Evolutionary conservation across 2,329 filamentous ascomycete species (phyloP).

Genomic region (Fusarium goolgardi): DNA sequence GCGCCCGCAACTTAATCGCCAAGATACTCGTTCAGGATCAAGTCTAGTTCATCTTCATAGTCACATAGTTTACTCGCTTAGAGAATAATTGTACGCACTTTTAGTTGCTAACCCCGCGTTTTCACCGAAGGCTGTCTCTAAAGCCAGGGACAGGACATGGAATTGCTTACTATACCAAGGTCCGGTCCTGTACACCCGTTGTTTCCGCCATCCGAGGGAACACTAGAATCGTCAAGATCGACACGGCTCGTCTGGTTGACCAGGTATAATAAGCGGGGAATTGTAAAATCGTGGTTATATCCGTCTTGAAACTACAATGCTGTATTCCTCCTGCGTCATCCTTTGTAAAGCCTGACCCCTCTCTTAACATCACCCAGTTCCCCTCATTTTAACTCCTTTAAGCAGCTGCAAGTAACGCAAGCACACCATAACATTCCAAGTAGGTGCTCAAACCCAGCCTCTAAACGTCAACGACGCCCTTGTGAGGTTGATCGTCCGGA

Average conservation of each 20-base stretch:
- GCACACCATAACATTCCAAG: background rate
- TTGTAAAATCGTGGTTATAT: background rate
- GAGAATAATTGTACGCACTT: background rate
- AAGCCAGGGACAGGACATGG: background rate
- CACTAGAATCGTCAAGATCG: conserved; percentile 1
- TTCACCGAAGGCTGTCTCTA: conserved; percentile 13
- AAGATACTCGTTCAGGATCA: background rate
- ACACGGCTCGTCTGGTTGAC: background rate
- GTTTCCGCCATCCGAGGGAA: background rate
- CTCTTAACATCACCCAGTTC: background rate
- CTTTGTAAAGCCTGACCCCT: background rate
- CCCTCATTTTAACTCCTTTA: conserved; percentile 9
- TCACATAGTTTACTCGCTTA: background rate
- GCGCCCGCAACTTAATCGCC: conserved; percentile 4
- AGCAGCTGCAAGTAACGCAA: background rate
- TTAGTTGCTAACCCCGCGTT: background rate
- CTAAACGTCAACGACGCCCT: background rate
- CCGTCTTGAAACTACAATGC: background rate
- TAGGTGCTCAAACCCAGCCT: background rate
- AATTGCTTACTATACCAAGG: background rate
- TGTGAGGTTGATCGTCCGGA: background rate
- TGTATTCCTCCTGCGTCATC: background rate
- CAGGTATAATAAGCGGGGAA: background rate
- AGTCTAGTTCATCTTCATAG: background rate
- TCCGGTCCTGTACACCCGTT: background rate